These are phyloP conservation scores for Hippophae gyantsensis DNA, from an alignment of 306 rosid genomes.

Conservation along the genomic window DNA sequence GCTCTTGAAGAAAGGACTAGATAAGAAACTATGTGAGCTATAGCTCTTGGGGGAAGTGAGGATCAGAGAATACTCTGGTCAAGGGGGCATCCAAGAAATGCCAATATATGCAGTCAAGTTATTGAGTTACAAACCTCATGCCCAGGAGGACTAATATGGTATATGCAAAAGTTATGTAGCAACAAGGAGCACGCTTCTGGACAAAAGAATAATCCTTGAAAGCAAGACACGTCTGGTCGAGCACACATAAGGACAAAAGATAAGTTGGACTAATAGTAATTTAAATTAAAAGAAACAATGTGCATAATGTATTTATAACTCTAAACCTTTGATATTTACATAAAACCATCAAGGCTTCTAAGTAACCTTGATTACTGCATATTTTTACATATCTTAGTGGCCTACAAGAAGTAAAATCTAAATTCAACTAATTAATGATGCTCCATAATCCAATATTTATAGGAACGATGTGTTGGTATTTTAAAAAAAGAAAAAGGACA, in stretches of 20 bases:
- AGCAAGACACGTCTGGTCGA: conserved; percentile 89
- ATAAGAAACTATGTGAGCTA: conserved; percentile 35
- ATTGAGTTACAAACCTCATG: conserved; percentile 73
- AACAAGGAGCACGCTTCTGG: conserved; percentile 81
- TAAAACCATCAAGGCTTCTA: not conserved
- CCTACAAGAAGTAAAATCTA: not conserved
- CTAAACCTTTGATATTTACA: conserved; percentile 7
- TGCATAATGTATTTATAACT: not conserved
- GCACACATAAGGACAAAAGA: conserved; percentile 21
- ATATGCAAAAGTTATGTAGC: conserved; percentile 95
- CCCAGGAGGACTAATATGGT: conserved; percentile 96
- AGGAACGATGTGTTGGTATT: too few species aligned
- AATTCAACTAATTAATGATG: too few species aligned
- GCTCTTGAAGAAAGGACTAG: conserved; percentile 52
- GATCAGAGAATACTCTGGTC: conserved; percentile 4
- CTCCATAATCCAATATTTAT: too few species aligned
- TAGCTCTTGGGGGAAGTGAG: conserved; percentile 11
- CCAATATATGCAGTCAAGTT: conserved; percentile 16
- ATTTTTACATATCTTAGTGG: not conserved
- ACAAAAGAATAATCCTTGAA: conserved; percentile 87
- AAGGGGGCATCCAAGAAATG: conserved; percentile 13
- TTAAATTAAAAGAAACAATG: not conserved
- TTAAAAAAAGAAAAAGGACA: too few species aligned
- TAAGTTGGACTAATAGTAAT: conserved; percentile 21
- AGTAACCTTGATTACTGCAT: not conserved